Evolutionary conservation across 352 stramenopile species (phyloP).

Genomic region (Globisporangium sylvaticum): DNA sequence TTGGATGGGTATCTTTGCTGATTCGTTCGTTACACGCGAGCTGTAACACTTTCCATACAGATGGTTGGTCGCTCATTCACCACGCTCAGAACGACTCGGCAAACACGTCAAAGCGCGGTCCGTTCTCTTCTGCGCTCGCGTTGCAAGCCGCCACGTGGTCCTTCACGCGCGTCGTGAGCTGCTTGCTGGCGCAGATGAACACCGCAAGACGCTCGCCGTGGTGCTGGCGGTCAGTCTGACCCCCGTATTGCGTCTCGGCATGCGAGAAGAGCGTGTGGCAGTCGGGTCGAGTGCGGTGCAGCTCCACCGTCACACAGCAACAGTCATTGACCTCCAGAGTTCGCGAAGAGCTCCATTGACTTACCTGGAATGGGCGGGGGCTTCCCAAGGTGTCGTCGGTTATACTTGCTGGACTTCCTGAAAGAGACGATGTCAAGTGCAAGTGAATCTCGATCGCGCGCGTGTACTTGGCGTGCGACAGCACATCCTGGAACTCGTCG

Average conservation of each 20-base stretch:
- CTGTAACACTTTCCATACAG: not conserved
- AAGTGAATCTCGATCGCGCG: conserved; percentile 17
- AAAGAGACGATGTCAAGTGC: conserved; percentile 15
- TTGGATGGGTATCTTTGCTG: too few relatives aligned
- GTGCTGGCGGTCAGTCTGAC: not conserved
- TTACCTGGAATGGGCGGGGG: not conserved
- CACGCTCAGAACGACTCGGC: conserved; percentile 26
- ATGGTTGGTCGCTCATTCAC: not conserved
- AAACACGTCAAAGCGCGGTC: conserved; percentile 20
- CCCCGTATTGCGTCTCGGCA: not conserved
- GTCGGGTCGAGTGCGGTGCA: conserved; percentile 13
- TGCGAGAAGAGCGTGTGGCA: conserved; percentile 10
- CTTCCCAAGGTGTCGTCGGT: not conserved
- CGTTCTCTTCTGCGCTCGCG: not conserved
- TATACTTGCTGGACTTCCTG: not conserved
- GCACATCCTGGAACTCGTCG: conserved; percentile 28
- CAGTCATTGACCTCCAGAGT: not conserved
- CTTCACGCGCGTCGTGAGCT: conserved; percentile 27
- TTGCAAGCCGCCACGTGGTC: conserved; percentile 9
- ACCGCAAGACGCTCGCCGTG: conserved; percentile 5
- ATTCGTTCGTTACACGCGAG: not conserved
- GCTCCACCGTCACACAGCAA: not conserved
- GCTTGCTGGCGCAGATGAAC: conserved; percentile 24
- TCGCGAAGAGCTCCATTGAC: not conserved
- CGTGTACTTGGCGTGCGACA: not conserved